phyloP scores from a whole-genome alignment of 257 asterid genomes.

The Solanum chmielewskii region DNA sequence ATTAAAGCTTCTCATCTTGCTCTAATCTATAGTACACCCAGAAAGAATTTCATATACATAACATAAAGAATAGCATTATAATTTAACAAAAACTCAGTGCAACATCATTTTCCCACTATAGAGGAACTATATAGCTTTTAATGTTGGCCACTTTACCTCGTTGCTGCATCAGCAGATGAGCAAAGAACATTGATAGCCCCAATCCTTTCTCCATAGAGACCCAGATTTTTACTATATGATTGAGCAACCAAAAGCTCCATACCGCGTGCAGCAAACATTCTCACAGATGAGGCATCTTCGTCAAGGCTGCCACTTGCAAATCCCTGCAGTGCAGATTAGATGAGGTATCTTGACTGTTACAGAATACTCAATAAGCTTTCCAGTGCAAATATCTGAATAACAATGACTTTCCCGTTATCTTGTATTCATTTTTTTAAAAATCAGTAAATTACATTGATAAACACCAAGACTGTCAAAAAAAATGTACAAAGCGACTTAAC shows the following conservation, averaged over 20 bases:
- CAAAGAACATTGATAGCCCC: conserved; percentile 94
- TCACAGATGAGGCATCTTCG: conserved; percentile 83
- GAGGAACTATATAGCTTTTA: background rate
- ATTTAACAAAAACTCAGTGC: background rate
- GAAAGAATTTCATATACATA: background rate
- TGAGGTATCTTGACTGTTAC: background rate
- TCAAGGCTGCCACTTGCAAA: conserved; percentile 99
- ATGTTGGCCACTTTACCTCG: conserved; percentile 33
- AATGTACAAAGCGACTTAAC: background rate
- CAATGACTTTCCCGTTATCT: background rate
- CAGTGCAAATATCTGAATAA: background rate
- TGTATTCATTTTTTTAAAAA: background rate
- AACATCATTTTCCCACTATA: background rate
- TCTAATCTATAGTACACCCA: background rate
- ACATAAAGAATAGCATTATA: background rate
- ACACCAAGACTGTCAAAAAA: background rate
- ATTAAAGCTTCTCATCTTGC: background rate
- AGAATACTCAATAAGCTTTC: background rate
- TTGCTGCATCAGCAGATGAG: conserved; percentile 70
- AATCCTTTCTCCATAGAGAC: conserved; percentile 90
- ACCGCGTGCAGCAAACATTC: conserved; percentile 89
- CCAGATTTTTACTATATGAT: conserved; percentile 91
- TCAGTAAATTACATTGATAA: background rate
- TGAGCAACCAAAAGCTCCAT: conserved; percentile 91
- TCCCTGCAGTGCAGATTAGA: conserved; percentile 39